Base-by-base conservation (phyloP, 345 rosid species). In the Turritis glabra region DNA sequence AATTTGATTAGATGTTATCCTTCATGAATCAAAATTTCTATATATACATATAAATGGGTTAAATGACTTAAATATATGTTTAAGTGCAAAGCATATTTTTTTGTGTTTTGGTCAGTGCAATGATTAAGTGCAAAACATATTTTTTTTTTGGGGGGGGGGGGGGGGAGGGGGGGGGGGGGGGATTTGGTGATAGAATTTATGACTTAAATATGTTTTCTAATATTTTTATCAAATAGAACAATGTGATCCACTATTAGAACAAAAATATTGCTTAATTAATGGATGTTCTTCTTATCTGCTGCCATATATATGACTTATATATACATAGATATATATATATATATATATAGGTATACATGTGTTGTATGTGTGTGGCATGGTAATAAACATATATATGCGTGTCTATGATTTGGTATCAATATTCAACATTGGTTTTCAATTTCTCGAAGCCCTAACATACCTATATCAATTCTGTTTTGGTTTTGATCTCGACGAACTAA, bases 81-180 rank as follows among this genome's bases (percentile, higher is more conserved):
- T n/a, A n/a, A n/a, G n/a, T n/a, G n/a, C n/a, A n/a, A n/a, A n/a
- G n/a, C n/a, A n/a, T n/a, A n/a, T n/a, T n/a, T n/a, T 14, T 18
- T 25, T 54, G 46, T 54, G 76, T 70, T 63, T 22, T 56, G 38
- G 51, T 70, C 18, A 76, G 59, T 70, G 48, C 40, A 44, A 76
- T 76, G 79, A 76, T 76, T 69, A 62, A 32, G 59, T 52, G 44
- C 25, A 32, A 68, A 62, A 68, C 54, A 52, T 56, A 33, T 23
- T 27, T 58, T 32, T 62, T 23, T 1, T n/a, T n/a, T n/a, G n/a
- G n/a, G n/a, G n/a, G n/a, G n/a, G n/a, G n/a, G n/a, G n/a, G n/a
- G n/a, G n/a, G n/a, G n/a, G n/a, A n/a, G n/a, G n/a, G n/a, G n/a
- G n/a, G n/a, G n/a, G n/a, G n/a, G n/a, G 32, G 21, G 22, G 47